A percentile compares a stretch with the other conserved stretches of the same genome.
These are phyloP conservation scores for Salix udensis DNA, from an alignment of 345 rosid genomes.

Conservation along the genomic window DNA sequence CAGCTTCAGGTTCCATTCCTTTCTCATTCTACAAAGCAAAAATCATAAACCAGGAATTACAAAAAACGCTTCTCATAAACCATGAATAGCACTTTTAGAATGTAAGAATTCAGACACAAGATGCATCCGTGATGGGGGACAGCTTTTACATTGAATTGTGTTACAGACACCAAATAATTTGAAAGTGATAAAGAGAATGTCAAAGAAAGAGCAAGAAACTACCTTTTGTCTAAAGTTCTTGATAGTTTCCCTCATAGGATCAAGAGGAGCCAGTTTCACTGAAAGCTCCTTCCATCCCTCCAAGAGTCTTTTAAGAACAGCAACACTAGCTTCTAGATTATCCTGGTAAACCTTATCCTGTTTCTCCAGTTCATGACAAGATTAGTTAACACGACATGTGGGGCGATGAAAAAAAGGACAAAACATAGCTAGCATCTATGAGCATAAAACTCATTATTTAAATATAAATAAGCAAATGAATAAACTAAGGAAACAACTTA, in stretches of 20 bases:
- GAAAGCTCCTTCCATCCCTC: constrained; percentile 62
- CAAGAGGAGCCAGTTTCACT: constrained; percentile 41
- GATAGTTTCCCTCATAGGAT: constrained; percentile 45
- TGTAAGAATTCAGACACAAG: neutral
- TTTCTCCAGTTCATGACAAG: constrained; percentile 6
- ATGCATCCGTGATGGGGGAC: neutral
- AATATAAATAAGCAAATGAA: neutral
- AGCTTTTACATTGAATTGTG: neutral
- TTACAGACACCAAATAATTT: neutral
- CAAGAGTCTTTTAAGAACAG: constrained; percentile 46
- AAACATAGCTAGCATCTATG: neutral
- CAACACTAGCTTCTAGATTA: constrained; percentile 52
- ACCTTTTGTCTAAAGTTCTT: constrained; percentile 63
- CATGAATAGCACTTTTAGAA: neutral
- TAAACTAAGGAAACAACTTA: constrained; percentile 15
- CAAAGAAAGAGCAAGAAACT: neutral
- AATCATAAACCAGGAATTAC: neutral
- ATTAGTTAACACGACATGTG: neutral
- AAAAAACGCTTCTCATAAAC: neutral
- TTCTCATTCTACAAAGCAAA: constrained; percentile 50
- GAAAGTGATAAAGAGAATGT: neutral
- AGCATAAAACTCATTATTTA: constrained; percentile 5
- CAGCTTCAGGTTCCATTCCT: constrained; percentile 36
- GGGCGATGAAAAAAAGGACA: neutral
- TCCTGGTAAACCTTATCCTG: constrained; percentile 64